Conservation (phyloP, 768 basidiomycete species). For the Mycena metata region DNA sequence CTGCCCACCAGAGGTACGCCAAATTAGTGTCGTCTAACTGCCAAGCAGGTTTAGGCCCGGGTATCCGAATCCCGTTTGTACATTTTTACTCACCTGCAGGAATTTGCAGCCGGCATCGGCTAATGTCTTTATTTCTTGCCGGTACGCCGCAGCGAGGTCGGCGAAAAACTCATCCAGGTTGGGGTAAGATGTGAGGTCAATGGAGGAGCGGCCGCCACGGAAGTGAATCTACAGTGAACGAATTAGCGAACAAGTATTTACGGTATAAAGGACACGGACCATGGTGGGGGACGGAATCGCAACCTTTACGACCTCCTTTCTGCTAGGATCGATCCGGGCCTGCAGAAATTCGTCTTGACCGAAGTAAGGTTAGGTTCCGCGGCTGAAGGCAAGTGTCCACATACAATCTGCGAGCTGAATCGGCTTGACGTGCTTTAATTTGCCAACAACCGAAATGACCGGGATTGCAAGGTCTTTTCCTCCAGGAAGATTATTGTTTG, state of each 20-base stretch:
- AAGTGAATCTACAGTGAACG: slow-evolving; percentile 31
- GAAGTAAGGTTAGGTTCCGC: not conserved
- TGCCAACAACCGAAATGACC: slow-evolving; percentile 35
- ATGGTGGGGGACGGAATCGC: slow-evolving; percentile 41
- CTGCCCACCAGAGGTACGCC: slow-evolving; percentile 35
- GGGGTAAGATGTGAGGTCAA: slow-evolving; percentile 37
- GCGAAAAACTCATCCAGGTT: slow-evolving; percentile 39
- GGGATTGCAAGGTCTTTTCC: slow-evolving; percentile 31
- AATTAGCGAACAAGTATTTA: not conserved
- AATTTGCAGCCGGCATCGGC: slow-evolving; percentile 38
- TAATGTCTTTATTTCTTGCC: slow-evolving; percentile 36
- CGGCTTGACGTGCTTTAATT: slow-evolving; percentile 37
- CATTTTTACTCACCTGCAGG: slow-evolving; percentile 26
- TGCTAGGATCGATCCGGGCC: slow-evolving; percentile 33
- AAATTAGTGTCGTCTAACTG: slow-evolving; percentile 40
- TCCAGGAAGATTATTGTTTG: slow-evolving; percentile 22
- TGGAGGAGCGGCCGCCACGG: slow-evolving; percentile 37
- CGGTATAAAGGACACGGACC: not conserved
- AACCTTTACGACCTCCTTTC: slow-evolving; percentile 37
- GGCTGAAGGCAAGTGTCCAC: too few species aligned
- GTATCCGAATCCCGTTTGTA: too few species aligned
- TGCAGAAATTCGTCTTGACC: slow-evolving; percentile 29
- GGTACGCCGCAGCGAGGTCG: slow-evolving; percentile 36
- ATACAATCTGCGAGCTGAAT: slow-evolving; percentile 39
- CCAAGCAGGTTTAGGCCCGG: not conserved